phyloP scores from a whole-genome alignment of 2,329 filamentous ascomycete genomes.

The Phialophora tarda region DNA sequence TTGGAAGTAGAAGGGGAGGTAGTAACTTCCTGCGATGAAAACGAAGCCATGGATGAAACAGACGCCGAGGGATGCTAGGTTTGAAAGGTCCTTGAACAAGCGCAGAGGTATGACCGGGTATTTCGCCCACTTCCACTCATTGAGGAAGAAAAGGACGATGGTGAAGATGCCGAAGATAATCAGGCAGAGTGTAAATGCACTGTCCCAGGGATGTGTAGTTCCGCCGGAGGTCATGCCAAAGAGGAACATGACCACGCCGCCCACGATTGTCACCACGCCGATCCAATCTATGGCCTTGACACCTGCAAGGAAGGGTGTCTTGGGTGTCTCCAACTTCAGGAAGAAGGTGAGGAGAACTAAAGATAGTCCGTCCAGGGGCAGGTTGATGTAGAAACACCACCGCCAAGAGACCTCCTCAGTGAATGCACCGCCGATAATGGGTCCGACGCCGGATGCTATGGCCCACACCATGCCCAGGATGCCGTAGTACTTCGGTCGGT shows the following conservation, averaged over 20 bases:
- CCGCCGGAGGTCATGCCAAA: slow-evolving; percentile 74
- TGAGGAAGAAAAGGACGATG: slow-evolving; percentile 58
- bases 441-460: slow-evolving; percentile 64
- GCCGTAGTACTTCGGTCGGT: slow-evolving; percentile 66
- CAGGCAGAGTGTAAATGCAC: slow-evolving; percentile 57
- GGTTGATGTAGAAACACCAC: slow-evolving; percentile 64
- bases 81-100: slow-evolving; percentile 40
- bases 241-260: slow-evolving; percentile 70
- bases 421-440: slow-evolving; percentile 50
- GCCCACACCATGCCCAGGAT: slow-evolving; percentile 68
- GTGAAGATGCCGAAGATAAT: slow-evolving; percentile 55
- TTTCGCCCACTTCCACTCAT: slow-evolving; percentile 65
- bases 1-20: slow-evolving; percentile 85
- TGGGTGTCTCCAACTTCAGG: slow-evolving; percentile 66
- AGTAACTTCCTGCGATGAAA: slow-evolving; percentile 80
- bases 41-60: slow-evolving; percentile 76
- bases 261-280: slow-evolving; percentile 67
- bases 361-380: slow-evolving; percentile 65
- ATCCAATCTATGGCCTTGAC: slow-evolving; percentile 67
- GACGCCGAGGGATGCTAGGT: slow-evolving; percentile 65
- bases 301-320: slow-evolving; percentile 62
- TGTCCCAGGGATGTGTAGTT: slow-evolving; percentile 59
- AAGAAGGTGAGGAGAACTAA: slow-evolving; percentile 65
- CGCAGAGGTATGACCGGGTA: slow-evolving; percentile 69
- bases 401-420: slow-evolving; percentile 48